Base-by-base conservation (phyloP, 177 flowering plant genomes). In the Telopea speciosissima region DNA sequence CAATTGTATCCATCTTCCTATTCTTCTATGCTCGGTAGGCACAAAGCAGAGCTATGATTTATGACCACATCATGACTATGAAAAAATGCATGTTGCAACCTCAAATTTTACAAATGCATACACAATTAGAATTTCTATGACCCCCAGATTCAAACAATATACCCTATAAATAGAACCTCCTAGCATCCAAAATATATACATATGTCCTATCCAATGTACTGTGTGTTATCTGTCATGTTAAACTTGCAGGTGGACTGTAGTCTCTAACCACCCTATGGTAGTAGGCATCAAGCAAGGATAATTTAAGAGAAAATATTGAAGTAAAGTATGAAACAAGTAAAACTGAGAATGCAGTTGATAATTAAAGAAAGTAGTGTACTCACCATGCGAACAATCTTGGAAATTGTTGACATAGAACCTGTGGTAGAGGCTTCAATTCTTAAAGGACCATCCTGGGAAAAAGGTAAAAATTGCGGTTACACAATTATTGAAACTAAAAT, bases 331-430 rank as follows among this genome's bases (percentile, higher is more conserved):
- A 6, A 58, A 58, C 61, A 17, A 58, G 23, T 58, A 58, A 21
- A 58, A 7, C 9, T 54, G 21, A 5, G 19, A 1, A n/a, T 7
- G 26, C n/a, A 16, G 22, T 8, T 25, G 63, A 33, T 56, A 36
- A 28, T 65, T 5, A 70, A 22, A 67, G 42, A 62, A 74, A 69
- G 25, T 3, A 21, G 24, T 3, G 59, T 52, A 77, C 91, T 81
- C 40, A 93, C 97, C 98, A 91, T 89, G 79, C 80, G 85, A 69
- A 93, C 82, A 78, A 93, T 93, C 83, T 91, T 91, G 63, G 98
- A 81, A 81, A 93, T 89, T 58, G 87, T 90, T 75, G 98, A 91
- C 81, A 87, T 88, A 69, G 94, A 85, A 67, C 98, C 97, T 54
- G 96, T 88, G 11, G 93, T 85, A 70, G 90, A 75, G 64, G 96